phyloP scores from a whole-genome alignment of 805 yeast genomes.

The Saccharomycopsis capsularis region DNA sequence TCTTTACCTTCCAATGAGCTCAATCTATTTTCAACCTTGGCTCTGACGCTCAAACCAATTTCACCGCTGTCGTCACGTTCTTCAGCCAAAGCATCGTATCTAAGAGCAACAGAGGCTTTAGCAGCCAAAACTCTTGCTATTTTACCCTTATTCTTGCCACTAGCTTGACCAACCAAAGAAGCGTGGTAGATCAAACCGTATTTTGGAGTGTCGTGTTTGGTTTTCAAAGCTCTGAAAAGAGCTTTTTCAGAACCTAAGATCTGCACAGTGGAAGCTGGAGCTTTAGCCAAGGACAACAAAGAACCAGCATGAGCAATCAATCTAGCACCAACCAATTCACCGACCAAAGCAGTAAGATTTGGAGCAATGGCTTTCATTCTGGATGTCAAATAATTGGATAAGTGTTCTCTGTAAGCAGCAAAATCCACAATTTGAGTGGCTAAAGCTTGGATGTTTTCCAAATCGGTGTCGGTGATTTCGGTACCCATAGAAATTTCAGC shows the following conservation, averaged over 20 bases:
- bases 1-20: conserved; percentile 97
- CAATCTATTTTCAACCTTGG: conserved; percentile 89
- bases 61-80: conserved; percentile 95
- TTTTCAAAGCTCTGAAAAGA: conserved; percentile 89
- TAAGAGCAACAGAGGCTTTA: conserved; percentile 92
- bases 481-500: conserved; percentile 99
- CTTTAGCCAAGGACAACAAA: conserved; percentile 87
- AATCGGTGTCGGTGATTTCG: conserved; percentile 88
- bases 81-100: conserved; percentile 95
- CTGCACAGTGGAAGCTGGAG: conserved; percentile 98
- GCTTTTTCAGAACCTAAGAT: conserved; percentile 97
- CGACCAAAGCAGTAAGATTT: conserved; percentile 88
- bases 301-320: conserved; percentile 97
- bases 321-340: conserved; percentile 98
- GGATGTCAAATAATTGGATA: conserved; percentile 81
- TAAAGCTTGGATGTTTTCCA: conserved; percentile 78
- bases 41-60: conserved; percentile 83
- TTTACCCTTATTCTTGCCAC: conserved; percentile 97
- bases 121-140: conserved; percentile 98
- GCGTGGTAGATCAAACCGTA: conserved; percentile 95
- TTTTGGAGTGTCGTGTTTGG: conserved; percentile 95
- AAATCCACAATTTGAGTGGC: conserved; percentile 97
- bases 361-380: conserved; percentile 99
- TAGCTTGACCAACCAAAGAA: conserved; percentile 87
- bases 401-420: conserved; percentile 93